Conservation (phyloP, 73 alveolate genomes). For the Breviolum minutum region DNA sequence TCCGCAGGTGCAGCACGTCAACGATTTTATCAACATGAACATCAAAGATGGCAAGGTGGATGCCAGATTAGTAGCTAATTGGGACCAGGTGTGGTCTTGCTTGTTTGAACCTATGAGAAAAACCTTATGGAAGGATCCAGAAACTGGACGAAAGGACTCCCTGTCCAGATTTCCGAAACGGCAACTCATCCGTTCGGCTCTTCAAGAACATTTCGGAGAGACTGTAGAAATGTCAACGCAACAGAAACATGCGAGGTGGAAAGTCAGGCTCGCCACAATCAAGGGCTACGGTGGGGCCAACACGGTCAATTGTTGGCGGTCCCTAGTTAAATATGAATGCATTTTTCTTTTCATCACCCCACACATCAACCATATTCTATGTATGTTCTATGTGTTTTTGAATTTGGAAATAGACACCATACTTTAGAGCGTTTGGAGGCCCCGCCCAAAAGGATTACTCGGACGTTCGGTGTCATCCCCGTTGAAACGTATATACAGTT, state of each 20-base stretch:
- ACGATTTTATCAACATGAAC: neutral
- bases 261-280: neutral
- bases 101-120: conserved; percentile 8
- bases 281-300: neutral
- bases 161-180: neutral
- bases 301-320: neutral
- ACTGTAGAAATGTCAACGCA: neutral
- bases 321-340: neutral
- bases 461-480: too few species aligned
- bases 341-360: too few species aligned
- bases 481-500: neutral
- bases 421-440: neutral
- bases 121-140: neutral
- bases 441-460: neutral
- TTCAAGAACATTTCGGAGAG: neutral
- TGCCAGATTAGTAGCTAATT: neutral
- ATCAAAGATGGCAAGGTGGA: neutral
- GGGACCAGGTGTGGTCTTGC: neutral
- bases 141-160: neutral
- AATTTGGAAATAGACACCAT: neutral
- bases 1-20: neutral
- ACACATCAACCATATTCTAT: neutral
- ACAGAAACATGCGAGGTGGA: neutral
- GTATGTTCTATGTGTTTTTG: neutral
- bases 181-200: neutral